Percentiles rank a stretch among this genome's conserved stretches.
phyloP scores from a whole-genome alignment of 345 rosid genomes.

The Cardiospermum halicacabum region DNA sequence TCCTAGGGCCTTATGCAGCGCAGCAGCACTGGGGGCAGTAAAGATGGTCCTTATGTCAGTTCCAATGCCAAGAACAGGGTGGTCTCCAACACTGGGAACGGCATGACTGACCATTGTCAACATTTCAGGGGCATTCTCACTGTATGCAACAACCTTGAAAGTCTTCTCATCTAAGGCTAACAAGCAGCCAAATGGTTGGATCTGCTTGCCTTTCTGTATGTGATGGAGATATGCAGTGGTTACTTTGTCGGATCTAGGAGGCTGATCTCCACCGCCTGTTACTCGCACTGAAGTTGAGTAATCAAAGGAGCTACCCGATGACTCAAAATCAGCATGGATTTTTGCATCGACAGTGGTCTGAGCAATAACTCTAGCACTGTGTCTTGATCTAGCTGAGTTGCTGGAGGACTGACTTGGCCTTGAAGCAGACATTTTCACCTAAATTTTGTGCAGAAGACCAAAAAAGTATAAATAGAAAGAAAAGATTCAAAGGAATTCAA shows the following conservation, averaged over 20 bases:
- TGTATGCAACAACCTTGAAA: slow-evolving; percentile 78
- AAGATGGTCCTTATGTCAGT: slow-evolving; percentile 72
- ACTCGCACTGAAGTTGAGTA: slow-evolving; percentile 80
- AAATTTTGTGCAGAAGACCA: background rate
- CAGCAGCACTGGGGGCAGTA: slow-evolving; percentile 83
- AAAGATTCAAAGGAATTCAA: background rate
- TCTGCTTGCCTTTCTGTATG: slow-evolving; percentile 88
- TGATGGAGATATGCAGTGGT: slow-evolving; percentile 92
- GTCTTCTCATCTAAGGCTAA: slow-evolving; percentile 90
- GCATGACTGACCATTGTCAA: slow-evolving; percentile 89
- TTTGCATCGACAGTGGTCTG: slow-evolving; percentile 93
- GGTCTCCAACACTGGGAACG: slow-evolving; percentile 89
- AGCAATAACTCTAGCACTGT: slow-evolving; percentile 79
- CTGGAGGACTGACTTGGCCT: slow-evolving; percentile 72
- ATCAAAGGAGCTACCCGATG: slow-evolving; percentile 85
- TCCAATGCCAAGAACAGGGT: slow-evolving; percentile 69
- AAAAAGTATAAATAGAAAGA: background rate
- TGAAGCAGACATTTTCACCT: slow-evolving; percentile 68
- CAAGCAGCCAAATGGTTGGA: slow-evolving; percentile 97
- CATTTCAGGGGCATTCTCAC: slow-evolving; percentile 90
- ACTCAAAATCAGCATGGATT: slow-evolving; percentile 86
- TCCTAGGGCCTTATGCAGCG: slow-evolving; percentile 82
- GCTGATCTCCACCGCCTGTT: slow-evolving; percentile 35
- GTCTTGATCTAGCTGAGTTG: slow-evolving; percentile 68
- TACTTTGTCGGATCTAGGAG: slow-evolving; percentile 73